These are phyloP conservation scores for Colletotrichum musicola DNA, from an alignment of 2,329 filamentous ascomycete genomes.

Conservation along the genomic window DNA sequence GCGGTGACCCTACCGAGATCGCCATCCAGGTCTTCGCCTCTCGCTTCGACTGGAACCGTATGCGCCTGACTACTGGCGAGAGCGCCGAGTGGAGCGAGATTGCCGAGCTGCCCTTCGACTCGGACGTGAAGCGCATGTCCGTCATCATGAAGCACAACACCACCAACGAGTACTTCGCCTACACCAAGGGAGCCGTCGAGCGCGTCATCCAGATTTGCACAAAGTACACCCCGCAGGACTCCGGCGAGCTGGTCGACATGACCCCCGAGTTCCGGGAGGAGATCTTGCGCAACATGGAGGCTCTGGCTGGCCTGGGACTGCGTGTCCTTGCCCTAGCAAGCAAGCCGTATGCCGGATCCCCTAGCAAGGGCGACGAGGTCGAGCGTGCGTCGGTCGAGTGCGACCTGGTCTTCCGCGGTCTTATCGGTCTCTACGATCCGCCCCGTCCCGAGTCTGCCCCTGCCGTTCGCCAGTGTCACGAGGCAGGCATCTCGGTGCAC, in stretches of 20 bases:
- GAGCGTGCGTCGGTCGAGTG: constrained; percentile 20
- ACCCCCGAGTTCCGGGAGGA: constrained; percentile 64
- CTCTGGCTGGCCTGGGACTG: constrained; percentile 71
- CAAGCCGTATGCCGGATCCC: constrained; percentile 45
- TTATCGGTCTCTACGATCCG: constrained; percentile 61
- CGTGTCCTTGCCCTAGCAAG: constrained; percentile 77
- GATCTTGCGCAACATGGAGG: constrained; percentile 75
- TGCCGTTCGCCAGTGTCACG: constrained; percentile 64
- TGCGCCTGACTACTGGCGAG: constrained; percentile 54
- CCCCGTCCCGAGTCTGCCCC: constrained; percentile 71
- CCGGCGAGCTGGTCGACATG: constrained; percentile 52
- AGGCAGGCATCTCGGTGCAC: constrained; percentile 69
- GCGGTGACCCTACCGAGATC: constrained; percentile 74
- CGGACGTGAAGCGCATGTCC: constrained; percentile 39
- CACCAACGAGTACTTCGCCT: constrained; percentile 48
- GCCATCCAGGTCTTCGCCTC: constrained; percentile 76
- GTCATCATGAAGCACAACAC: constrained; percentile 42
- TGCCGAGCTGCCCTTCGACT: constrained; percentile 56
- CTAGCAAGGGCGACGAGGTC: constrained; percentile 14
- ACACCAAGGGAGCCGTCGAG: constrained; percentile 77
- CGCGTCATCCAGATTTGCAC: constrained; percentile 73
- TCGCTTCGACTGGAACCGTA: constrained; percentile 69
- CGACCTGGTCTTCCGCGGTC: constrained; percentile 34
- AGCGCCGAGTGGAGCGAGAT: constrained; percentile 63
- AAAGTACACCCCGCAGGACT: constrained; percentile 46